Evolutionary conservation across 257 asterid genomes (phyloP).

Genomic region (Penstemon davidsonii): DNA sequence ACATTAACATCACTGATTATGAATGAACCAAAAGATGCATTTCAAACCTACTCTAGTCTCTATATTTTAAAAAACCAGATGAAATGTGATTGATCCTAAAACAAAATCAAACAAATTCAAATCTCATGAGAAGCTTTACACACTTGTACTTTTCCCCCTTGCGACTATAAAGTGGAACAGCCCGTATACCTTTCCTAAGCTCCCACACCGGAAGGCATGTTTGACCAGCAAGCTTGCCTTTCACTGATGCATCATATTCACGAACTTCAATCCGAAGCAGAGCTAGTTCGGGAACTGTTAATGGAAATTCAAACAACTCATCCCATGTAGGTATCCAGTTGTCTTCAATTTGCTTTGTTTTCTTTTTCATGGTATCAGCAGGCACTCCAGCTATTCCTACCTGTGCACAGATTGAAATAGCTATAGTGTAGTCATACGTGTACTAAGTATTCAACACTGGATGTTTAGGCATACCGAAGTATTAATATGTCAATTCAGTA

Average conservation of each 20-base stretch:
- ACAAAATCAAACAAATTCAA: constrained; percentile 30
- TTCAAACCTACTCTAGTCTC: neutral
- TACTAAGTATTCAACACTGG: neutral
- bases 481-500: neutral
- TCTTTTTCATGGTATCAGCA: constrained; percentile 35
- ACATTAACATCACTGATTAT: too few species aligned
- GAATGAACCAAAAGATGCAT: neutral
- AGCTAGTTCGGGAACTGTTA: constrained; percentile 42
- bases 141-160: constrained; percentile 34
- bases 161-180: constrained; percentile 31
- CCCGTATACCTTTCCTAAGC: constrained; percentile 36
- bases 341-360: constrained; percentile 28
- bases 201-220: constrained; percentile 42
- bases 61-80: neutral
- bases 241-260: constrained; percentile 29
- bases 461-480: neutral
- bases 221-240: constrained; percentile 38
- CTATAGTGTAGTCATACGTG: neutral
- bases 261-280: constrained; percentile 36
- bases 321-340: constrained; percentile 43
- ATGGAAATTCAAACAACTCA: constrained; percentile 34
- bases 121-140: constrained; percentile 44
- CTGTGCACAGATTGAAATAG: constrained; percentile 12
- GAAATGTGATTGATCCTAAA: neutral
- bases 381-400: constrained; percentile 36